Base-by-base conservation (phyloP, 1,284 basidiomycete species). In the Testicularia cyperi region DNA sequence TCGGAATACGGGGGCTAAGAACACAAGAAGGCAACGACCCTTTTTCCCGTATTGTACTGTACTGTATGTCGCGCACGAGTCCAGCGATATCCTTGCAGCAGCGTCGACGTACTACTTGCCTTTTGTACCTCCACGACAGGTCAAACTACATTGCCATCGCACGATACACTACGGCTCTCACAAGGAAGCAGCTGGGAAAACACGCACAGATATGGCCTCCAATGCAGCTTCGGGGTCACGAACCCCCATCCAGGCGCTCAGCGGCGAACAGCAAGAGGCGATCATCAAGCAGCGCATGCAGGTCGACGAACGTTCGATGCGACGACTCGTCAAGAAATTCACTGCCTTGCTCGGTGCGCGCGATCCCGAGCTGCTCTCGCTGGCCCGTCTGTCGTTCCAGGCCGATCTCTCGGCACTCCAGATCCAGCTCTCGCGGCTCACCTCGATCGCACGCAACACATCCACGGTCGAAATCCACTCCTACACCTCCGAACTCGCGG, bases 221-320 rank as follows among this genome's bases (percentile, higher is more conserved):
- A 31, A 10, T n/a, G 47, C 48, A 41, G 57, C 57, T 1, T 51
- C 54, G 10, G 44, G 46, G 14, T 49, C 56, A 13, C 32, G 40
- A 7, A 29, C 35, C 8, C 14, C 21, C 7, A 39, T 58, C 7
- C 48, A 49, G 30, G 41, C 55, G 15, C 41, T 64, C 12, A 54
- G 46, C 4, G 35, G 30, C 37, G 60, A 54, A 23, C 46, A 64
- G 16, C 60, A 64, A 28, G 61, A 64, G 30, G 13, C 12, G 12
- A 27, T 60, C 27, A 51, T 60, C 49, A 60, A 52, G 21, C 37
- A 49, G 29, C 51, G 57, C 26, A 53, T 52, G 49, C 61, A 46
- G 14, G 55, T 58, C 12, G 49, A 53, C 27, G 61, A 64, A 18
- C 45, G 52, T 5, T 33, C 48, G 6, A 38, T 58, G 12, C 47